Evolutionary conservation across 1,284 basidiomycete species (phyloP).

Genomic region (Filobasidium uniguttulatum): DNA sequence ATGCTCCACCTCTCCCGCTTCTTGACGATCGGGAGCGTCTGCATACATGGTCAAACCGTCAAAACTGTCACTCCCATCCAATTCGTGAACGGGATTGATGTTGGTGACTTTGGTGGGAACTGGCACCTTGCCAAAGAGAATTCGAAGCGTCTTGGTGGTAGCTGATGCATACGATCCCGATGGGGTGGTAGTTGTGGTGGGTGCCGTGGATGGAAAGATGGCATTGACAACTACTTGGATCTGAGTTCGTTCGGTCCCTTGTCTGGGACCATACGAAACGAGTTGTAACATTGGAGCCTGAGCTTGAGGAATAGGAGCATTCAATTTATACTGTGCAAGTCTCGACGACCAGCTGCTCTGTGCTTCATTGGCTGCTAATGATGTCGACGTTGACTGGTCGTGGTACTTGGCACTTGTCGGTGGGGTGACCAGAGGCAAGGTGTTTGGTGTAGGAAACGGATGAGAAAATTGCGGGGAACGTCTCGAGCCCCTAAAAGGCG

Average conservation of each 20-base stretch:
- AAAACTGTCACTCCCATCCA: slow-evolving; percentile 17
- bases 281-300: slow-evolving; percentile 7
- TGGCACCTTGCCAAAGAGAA: slow-evolving; percentile 23
- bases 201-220: slow-evolving; percentile 5
- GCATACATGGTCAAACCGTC: slow-evolving; percentile 19
- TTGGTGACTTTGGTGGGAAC: slow-evolving; percentile 23
- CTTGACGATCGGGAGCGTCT: slow-evolving; percentile 19
- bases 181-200: slow-evolving; percentile 3
- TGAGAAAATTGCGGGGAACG: too few species aligned
- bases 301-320: neutral
- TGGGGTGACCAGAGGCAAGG: too few species aligned
- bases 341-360: too few species aligned
- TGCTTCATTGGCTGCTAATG: too few species aligned
- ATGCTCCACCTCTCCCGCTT: slow-evolving; percentile 3
- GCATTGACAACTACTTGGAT: slow-evolving; percentile 10
- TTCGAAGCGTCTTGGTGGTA: slow-evolving; percentile 21
- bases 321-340: too few species aligned
- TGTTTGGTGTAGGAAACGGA: too few species aligned
- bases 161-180: too few species aligned
- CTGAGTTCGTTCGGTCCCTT: slow-evolving; percentile 6
- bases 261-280: slow-evolving; percentile 4
- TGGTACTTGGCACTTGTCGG: too few species aligned
- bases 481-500: too few species aligned
- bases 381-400: too few species aligned
- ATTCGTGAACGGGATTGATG: slow-evolving; percentile 9